These are phyloP conservation scores for Nepenthes gracilis DNA, from an alignment of 148 eudicot genomes.

Conservation along the genomic window DNA sequence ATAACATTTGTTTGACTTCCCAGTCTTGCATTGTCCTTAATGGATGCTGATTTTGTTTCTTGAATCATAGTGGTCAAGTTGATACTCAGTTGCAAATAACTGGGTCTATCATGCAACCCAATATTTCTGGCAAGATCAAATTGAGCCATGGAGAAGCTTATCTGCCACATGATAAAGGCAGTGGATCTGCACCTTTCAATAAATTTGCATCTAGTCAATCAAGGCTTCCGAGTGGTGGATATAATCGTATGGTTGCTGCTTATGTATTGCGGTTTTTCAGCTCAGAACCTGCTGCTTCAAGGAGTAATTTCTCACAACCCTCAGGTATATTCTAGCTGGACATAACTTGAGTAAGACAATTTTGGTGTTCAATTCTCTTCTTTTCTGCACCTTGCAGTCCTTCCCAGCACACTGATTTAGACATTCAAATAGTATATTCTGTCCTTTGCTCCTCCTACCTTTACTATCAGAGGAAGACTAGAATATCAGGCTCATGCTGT, in stretches of 20 bases:
- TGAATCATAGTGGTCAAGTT: slow-evolving; percentile 80
- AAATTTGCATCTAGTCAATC: slow-evolving; percentile 53
- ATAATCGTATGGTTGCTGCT: slow-evolving; percentile 79
- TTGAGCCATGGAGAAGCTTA: slow-evolving; percentile 94
- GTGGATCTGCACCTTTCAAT: slow-evolving; percentile 77
- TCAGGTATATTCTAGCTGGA: slow-evolving; percentile 35
- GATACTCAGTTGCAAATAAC: slow-evolving; percentile 88
- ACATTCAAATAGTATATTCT: too few species aligned
- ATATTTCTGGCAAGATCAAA: slow-evolving; percentile 91
- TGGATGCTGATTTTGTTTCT: slow-evolving; percentile 17
- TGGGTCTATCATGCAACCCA: slow-evolving; percentile 93
- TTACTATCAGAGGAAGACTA: too few species aligned
- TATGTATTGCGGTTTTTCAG: slow-evolving; percentile 87
- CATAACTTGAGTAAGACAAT: neutral
- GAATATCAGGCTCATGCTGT: too few species aligned
- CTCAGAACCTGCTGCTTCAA: slow-evolving; percentile 60
- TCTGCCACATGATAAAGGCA: slow-evolving; percentile 94
- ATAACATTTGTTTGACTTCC: too few species aligned
- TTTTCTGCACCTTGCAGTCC: too few species aligned
- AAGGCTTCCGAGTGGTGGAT: slow-evolving; percentile 44
- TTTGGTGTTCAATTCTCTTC: neutral
- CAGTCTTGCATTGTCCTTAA: neutral
- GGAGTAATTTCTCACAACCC: slow-evolving; percentile 33
- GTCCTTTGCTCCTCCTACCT: too few species aligned
- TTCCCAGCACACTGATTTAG: too few species aligned